Base-by-base conservation (phyloP, 768 basidiomycete species). In the Boletus coccyginus region DNA sequence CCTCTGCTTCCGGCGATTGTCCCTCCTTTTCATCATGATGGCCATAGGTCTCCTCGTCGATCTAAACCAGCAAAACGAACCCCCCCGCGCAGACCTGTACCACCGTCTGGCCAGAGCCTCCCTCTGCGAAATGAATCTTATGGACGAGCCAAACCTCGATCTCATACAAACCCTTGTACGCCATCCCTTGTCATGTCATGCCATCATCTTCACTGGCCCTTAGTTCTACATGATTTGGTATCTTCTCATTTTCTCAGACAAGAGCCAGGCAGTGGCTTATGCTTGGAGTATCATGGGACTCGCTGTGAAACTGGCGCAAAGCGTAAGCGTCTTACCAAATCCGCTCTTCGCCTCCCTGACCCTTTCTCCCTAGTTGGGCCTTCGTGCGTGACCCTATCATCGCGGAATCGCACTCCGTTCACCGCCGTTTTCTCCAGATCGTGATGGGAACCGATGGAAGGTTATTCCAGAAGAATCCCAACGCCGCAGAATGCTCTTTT, bases 201-300 rank as follows among this genome's bases (percentile, higher is more conserved):
- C 46, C 54, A 19, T 40, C 44, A 42, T 81, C 65, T 81, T 73
- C 58, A 67, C 66, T 59, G 53, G 47, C 48, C 71, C 71, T 13
- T 73, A 87, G 63, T 87, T 87, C 62, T 86, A 85, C 66, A 88
- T 87, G 86, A 79, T 85, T 38, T 87, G 86, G 82, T 88, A 86
- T 64, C 81, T 88, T 52, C 75, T 87, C 19, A 83, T 87, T 59
- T 88, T 87, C 60, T 88, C 86, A 14, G 85, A 87, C 66, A 84
- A 88, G 67, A 86, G 82, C 58, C 85, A 86, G 59, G 86, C 85
- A 0, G 78, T 86, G 13, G 84, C 86, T 16, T 86, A 88, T 56
- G 86, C 87, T 17, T 90, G 87, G 87, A 86, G 86, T 55, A 73
- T 88, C 42, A 84, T 89, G 82, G 87, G 88, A 19, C 83, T 90